Evolutionary conservation across 805 yeast genomes (phyloP).

Genomic region (Torulaspora gathmanii): DNA sequence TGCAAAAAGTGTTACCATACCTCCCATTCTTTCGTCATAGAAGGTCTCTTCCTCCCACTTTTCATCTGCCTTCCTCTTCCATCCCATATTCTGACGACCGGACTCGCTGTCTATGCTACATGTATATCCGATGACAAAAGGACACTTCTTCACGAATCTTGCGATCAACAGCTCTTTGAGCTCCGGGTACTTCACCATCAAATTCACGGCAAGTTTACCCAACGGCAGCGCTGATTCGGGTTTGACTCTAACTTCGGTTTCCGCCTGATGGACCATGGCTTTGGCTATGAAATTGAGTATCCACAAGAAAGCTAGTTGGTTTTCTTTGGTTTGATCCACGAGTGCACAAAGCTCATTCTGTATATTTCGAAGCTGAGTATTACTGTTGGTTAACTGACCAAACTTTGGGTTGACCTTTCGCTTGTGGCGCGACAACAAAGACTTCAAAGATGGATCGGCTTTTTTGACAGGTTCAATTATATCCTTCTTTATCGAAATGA

Average conservation of each 20-base stretch:
- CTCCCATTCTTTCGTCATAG: slow-evolving; percentile 83
- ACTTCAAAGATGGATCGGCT: slow-evolving; percentile 49
- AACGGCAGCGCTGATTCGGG: slow-evolving; percentile 76
- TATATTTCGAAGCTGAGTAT: slow-evolving; percentile 51
- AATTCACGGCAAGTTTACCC: slow-evolving; percentile 55
- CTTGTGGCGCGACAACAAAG: slow-evolving; percentile 53
- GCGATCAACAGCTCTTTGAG: slow-evolving; percentile 49
- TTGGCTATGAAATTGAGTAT: slow-evolving; percentile 78
- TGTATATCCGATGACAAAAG: slow-evolving; percentile 76
- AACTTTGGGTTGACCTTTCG: slow-evolving; percentile 81
- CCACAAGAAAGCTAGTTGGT: slow-evolving; percentile 61
- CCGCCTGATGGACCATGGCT: slow-evolving; percentile 85
- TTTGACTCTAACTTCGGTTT: slow-evolving; percentile 79
- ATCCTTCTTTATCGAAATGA: slow-evolving; percentile 52
- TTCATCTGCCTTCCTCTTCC: slow-evolving; percentile 51
- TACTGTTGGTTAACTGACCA: slow-evolving; percentile 82
- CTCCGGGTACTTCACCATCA: slow-evolving; percentile 48
- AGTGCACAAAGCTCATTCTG: slow-evolving; percentile 47
- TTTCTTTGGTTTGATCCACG: slow-evolving; percentile 44
- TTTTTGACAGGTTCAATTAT: slow-evolving; percentile 52
- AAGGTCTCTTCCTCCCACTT: slow-evolving; percentile 53
- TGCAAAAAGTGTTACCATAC: slow-evolving; percentile 76
- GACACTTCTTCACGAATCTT: slow-evolving; percentile 86
- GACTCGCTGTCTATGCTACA: slow-evolving; percentile 73
- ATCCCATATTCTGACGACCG: slow-evolving; percentile 84